A percentile compares a stretch with the other conserved stretches of the same genome.
These are phyloP conservation scores for Curvularia lunata DNA, from an alignment of 2,329 filamentous ascomycete genomes.

Conservation along the genomic window DNA sequence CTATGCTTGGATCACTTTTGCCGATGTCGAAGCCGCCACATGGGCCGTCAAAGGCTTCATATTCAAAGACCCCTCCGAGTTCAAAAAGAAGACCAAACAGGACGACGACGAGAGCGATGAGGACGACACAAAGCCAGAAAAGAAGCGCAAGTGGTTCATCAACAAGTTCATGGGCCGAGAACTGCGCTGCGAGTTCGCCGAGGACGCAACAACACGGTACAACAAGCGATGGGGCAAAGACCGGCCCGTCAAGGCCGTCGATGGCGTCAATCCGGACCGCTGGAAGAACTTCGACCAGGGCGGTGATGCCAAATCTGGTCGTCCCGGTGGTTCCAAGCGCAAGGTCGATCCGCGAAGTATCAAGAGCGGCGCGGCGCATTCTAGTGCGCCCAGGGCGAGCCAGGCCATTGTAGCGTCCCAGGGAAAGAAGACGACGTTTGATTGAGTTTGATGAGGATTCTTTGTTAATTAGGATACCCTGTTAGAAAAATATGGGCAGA, in stretches of 20 bases:
- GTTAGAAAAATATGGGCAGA: slow-evolving; percentile 53
- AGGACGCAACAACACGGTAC: slow-evolving; percentile 87
- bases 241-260: slow-evolving; percentile 44
- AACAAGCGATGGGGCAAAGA: slow-evolving; percentile 92
- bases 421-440: slow-evolving; percentile 84
- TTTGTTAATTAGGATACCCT: not conserved
- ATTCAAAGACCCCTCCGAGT: slow-evolving; percentile 65
- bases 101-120: slow-evolving; percentile 64
- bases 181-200: slow-evolving; percentile 89
- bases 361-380: slow-evolving; percentile 52
- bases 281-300: slow-evolving; percentile 39
- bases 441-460: slow-evolving; percentile 47
- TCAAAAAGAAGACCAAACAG: slow-evolving; percentile 54
- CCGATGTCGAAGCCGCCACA: slow-evolving; percentile 74
- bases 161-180: slow-evolving; percentile 81
- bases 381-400: slow-evolving; percentile 67
- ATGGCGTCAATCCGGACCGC: slow-evolving; percentile 45
- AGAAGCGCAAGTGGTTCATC: slow-evolving; percentile 74
- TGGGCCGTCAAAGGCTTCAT: slow-evolving; percentile 82
- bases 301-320: slow-evolving; percentile 36
- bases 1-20: slow-evolving; percentile 93
- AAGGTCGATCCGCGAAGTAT: slow-evolving; percentile 55
- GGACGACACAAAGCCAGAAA: slow-evolving; percentile 53
- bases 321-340: slow-evolving; percentile 37
- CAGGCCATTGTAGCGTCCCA: slow-evolving; percentile 78